Evolutionary conservation across 345 rosid genomes (phyloP).

Genomic region (Cochlearia excelsa): DNA sequence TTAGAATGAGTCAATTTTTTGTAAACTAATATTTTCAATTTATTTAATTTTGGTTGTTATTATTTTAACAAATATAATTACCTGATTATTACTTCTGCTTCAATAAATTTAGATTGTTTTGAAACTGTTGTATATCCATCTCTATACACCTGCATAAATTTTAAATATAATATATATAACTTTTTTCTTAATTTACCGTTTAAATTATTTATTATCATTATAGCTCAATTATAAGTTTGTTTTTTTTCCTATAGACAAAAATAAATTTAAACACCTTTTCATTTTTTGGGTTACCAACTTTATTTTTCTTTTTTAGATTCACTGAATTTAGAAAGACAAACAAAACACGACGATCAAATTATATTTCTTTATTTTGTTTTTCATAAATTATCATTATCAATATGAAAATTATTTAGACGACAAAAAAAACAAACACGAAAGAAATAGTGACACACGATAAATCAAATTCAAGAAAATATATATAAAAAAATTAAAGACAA

Average conservation of each 20-base stretch:
- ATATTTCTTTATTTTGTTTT: not conserved
- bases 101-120: slow-evolving; percentile 54
- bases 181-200: too few species aligned
- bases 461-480: slow-evolving; percentile 20
- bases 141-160: slow-evolving; percentile 54
- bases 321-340: slow-evolving; percentile 9
- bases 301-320: not conserved
- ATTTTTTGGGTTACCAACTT: not conserved
- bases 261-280: too few species aligned
- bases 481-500: slow-evolving; percentile 1
- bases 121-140: slow-evolving; percentile 68
- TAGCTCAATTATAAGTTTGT: too few species aligned
- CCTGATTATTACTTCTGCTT: slow-evolving; percentile 62
- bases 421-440: slow-evolving; percentile 25
- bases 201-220: too few species aligned
- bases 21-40: not conserved
- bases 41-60: not conserved
- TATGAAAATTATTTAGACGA: slow-evolving; percentile 14
- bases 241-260: too few species aligned
- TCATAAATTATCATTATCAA: slow-evolving; percentile 9
- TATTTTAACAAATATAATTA: slow-evolving; percentile 25
- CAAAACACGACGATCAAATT: slow-evolving; percentile 2
- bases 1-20: slow-evolving; percentile 29
- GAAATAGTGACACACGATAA: slow-evolving; percentile 29
- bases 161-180: not conserved